Evolutionary conservation across 208 protist species (phyloP).

Genomic region (Trypanosoma theileri): DNA sequence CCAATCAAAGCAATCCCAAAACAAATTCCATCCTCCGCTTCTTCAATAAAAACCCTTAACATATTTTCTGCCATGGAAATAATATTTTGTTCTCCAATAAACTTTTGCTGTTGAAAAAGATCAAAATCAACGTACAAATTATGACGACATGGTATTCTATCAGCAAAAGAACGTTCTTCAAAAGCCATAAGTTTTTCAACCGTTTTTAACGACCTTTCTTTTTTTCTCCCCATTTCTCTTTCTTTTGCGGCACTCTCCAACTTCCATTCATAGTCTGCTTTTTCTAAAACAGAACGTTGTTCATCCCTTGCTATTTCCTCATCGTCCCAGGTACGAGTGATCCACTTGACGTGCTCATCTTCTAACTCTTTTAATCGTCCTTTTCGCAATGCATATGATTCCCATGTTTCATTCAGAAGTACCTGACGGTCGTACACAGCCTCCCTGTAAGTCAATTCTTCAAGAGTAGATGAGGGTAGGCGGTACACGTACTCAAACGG

Average conservation of each 20-base stretch:
- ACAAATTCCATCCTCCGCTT: constrained; percentile 26
- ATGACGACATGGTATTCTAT: constrained; percentile 36
- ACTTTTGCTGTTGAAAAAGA: constrained; percentile 50
- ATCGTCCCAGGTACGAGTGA: constrained; percentile 82
- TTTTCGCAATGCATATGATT: constrained; percentile 40
- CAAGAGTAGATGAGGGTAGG: constrained; percentile 32
- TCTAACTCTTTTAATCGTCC: constrained; percentile 20
- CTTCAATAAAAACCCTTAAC: constrained; percentile 33
- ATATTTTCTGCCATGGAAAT: constrained; percentile 40
- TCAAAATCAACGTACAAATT: constrained; percentile 67
- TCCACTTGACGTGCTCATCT: constrained; percentile 60
- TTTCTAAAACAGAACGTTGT: constrained; percentile 39
- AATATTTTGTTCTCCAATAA: constrained; percentile 35
- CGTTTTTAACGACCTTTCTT: constrained; percentile 29
- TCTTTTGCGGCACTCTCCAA: constrained; percentile 19
- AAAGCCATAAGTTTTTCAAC: constrained; percentile 47
- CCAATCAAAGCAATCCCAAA: constrained; percentile 15
- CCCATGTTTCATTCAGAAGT: constrained; percentile 67
- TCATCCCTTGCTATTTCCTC: constrained; percentile 36
- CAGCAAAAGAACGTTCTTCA: constrained; percentile 18
- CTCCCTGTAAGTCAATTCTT: constrained; percentile 52
- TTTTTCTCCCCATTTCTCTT: background rate
- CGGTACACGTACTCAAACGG: constrained; percentile 55
- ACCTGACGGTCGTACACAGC: constrained; percentile 57
- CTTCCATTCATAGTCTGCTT: constrained; percentile 22